A percentile compares a stretch with the other conserved stretches of the same genome.
phyloP scores from a whole-genome alignment of 2,329 filamentous ascomycete genomes.

The Bipolaris bicolor region DNA sequence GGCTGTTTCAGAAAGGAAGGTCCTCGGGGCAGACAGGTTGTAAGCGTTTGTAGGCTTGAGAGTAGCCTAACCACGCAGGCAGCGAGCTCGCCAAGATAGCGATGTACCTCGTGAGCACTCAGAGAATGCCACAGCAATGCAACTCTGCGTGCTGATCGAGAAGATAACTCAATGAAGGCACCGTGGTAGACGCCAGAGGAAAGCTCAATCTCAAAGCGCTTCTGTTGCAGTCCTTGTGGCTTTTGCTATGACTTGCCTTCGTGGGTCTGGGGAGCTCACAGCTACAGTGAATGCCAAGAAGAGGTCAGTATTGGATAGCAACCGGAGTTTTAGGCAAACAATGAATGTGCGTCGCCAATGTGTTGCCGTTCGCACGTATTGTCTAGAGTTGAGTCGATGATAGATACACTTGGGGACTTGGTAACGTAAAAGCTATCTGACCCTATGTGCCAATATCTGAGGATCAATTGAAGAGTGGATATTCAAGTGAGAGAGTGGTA shows the following conservation, averaged over 20 bases:
- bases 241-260: background rate
- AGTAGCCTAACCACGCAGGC: slow-evolving; percentile 1
- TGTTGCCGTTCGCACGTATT: background rate
- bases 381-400: background rate
- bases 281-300: background rate
- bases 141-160: background rate
- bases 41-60: slow-evolving; percentile 9
- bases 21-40: slow-evolving; percentile 2
- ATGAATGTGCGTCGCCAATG: background rate
- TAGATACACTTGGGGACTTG: no score
- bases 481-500: slow-evolving; percentile 13
- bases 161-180: slow-evolving; percentile 2
- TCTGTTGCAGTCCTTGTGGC: slow-evolving; percentile 3
- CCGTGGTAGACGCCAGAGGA: slow-evolving; percentile 1
- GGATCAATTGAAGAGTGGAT: background rate
- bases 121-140: slow-evolving; percentile 3
- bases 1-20: background rate
- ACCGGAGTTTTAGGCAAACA: background rate
- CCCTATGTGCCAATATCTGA: background rate
- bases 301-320: background rate
- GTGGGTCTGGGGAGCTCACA: background rate
- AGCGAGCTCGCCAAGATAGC: background rate
- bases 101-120: slow-evolving; percentile 12
- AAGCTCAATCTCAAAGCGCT: background rate
- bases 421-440: background rate